phyloP scores from a whole-genome alignment of 202 grass and related monocot species.

The Panicum hallii region DNA sequence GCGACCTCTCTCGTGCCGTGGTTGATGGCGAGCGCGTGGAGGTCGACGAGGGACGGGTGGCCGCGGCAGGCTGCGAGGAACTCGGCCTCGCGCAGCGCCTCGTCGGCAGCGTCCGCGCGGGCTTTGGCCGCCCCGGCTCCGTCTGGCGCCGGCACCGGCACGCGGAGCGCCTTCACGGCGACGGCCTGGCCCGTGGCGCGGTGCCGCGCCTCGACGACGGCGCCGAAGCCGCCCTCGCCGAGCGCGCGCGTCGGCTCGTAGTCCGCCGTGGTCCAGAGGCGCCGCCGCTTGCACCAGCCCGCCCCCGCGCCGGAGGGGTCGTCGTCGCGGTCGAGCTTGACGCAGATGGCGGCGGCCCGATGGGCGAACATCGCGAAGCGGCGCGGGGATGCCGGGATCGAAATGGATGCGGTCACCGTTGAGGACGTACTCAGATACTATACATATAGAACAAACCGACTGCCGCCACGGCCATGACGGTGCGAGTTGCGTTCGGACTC shows the following conservation, averaged over 20 bases:
- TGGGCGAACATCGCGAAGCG: neutral
- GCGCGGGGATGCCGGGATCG: neutral
- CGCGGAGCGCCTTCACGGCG: constrained; percentile 18
- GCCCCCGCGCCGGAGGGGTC: neutral
- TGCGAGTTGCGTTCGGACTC: neutral
- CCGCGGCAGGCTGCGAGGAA: constrained; percentile 36
- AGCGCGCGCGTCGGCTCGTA: constrained; percentile 6
- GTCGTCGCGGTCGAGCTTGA: constrained; percentile 4
- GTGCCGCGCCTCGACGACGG: constrained; percentile 10
- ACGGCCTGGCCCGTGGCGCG: constrained; percentile 6
- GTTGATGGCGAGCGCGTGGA: constrained; percentile 31
- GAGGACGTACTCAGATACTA: neutral
- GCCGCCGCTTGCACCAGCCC: neutral
- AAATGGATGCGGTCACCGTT: neutral
- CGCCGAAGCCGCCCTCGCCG: constrained; percentile 24
- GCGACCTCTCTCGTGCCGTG: neutral
- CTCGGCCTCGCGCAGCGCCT: constrained; percentile 33
- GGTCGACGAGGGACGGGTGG: constrained; percentile 46
- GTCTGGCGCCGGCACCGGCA: neutral
- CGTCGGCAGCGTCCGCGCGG: neutral
- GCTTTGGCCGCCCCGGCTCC: neutral
- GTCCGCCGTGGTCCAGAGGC: neutral
- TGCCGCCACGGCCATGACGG: neutral
- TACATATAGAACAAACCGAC: neutral
- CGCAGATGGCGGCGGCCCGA: constrained; percentile 1